phyloP scores from a whole-genome alignment of 2,329 filamentous ascomycete genomes.

The Stemphylium lycopersici region DNA sequence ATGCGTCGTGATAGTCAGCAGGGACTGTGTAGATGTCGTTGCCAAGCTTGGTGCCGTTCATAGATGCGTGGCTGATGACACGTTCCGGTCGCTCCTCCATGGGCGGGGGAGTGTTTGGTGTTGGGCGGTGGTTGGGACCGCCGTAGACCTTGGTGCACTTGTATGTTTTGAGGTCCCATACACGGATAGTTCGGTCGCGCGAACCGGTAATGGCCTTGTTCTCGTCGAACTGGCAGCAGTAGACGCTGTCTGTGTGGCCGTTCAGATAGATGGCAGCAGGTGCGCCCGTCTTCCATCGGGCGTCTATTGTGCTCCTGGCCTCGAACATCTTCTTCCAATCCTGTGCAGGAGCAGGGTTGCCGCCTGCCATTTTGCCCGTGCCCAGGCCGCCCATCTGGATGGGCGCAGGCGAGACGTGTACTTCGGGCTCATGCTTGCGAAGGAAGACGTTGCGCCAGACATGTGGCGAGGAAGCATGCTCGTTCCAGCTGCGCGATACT shows the following conservation, averaged over 20 bases:
- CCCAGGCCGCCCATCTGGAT: slow-evolving; percentile 60
- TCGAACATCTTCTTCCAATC: slow-evolving; percentile 88
- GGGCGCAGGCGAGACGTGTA: slow-evolving; percentile 53
- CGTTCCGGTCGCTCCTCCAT: slow-evolving; percentile 51
- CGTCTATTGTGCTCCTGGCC: slow-evolving; percentile 75
- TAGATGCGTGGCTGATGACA: slow-evolving; percentile 53
- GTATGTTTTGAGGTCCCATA: slow-evolving; percentile 93
- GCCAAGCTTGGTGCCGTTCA: slow-evolving; percentile 56
- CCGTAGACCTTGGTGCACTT: slow-evolving; percentile 87
- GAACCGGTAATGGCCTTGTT: slow-evolving; percentile 97
- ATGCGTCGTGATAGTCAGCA: slow-evolving; percentile 78
- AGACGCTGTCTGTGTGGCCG: slow-evolving; percentile 94
- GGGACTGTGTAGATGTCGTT: slow-evolving; percentile 56
- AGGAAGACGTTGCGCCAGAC: slow-evolving; percentile 70
- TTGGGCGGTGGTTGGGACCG: slow-evolving; percentile 66
- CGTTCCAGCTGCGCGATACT: slow-evolving; percentile 64
- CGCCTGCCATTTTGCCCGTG: slow-evolving; percentile 55
- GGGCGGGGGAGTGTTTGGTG: slow-evolving; percentile 54
- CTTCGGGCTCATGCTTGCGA: slow-evolving; percentile 57
- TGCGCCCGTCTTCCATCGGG: slow-evolving; percentile 78
- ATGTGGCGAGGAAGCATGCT: slow-evolving; percentile 61
- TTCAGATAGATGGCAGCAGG: slow-evolving; percentile 87
- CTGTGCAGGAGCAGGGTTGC: slow-evolving; percentile 60
- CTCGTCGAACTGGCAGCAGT: slow-evolving; percentile 98
- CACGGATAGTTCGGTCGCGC: slow-evolving; percentile 89